These are phyloP conservation scores for Corrigiola litoralis DNA, from an alignment of 179 eudicot species.

Conservation along the genomic window DNA sequence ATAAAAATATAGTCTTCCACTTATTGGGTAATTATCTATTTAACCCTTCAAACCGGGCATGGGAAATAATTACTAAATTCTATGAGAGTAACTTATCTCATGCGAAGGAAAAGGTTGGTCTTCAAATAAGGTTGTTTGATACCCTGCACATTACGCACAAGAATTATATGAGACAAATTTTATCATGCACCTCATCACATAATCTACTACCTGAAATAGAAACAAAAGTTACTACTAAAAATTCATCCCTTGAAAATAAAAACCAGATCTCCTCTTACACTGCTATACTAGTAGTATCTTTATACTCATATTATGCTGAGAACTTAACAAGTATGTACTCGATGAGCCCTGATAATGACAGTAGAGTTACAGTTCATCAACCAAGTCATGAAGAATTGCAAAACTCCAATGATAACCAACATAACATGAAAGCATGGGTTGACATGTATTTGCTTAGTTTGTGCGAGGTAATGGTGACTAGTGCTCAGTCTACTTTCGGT, in stretches of 20 bases:
- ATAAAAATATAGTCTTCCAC: too few relatives aligned
- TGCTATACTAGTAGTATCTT: background rate
- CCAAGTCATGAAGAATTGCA: background rate
- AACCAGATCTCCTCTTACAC: background rate
- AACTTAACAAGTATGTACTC: background rate
- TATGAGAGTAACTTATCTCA: too few relatives aligned
- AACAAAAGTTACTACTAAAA: background rate
- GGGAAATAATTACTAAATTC: too few relatives aligned
- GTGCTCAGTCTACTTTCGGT: too few relatives aligned
- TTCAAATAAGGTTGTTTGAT: too few relatives aligned
- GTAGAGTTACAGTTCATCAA: background rate
- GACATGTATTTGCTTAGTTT: background rate
- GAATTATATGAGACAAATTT: too few relatives aligned
- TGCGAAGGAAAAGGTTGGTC: too few relatives aligned
- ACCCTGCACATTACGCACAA: too few relatives aligned
- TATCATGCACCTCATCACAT: background rate
- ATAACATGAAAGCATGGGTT: constrained; percentile 3
- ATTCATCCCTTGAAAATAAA: background rate
- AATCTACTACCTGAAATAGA: background rate
- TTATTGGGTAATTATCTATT: too few relatives aligned
- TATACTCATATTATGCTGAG: background rate
- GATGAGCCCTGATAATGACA: too few relatives aligned
- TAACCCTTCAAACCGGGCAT: too few relatives aligned
- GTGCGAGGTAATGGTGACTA: background rate
- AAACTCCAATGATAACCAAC: background rate